Conservation (phyloP, 2,329 filamentous ascomycete genomes). For the Arachnomyces sp. region DNA sequence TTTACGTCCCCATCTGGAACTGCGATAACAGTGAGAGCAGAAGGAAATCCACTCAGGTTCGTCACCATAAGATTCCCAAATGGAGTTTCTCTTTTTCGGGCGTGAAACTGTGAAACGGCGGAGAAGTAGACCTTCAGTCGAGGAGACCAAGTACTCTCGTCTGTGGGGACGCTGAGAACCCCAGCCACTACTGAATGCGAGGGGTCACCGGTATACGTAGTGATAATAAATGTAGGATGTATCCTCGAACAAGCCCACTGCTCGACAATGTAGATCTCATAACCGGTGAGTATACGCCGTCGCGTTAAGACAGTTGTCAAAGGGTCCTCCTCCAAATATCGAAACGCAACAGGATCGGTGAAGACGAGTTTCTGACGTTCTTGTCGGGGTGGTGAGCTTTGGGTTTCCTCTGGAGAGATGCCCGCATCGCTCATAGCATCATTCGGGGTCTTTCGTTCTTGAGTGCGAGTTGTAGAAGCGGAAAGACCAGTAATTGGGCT, state of each 20-base stretch:
- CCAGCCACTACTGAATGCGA: constrained; percentile 70
- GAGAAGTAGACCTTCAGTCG: constrained; percentile 76
- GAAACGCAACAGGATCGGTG: constrained; percentile 58
- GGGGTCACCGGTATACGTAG: constrained; percentile 82
- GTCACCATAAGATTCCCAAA: constrained; percentile 87
- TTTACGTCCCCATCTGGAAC: constrained; percentile 79
- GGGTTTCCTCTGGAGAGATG: constrained; percentile 12
- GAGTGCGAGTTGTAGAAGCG: no score
- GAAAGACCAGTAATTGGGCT: no score
- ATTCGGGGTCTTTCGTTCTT: constrained; percentile 11
- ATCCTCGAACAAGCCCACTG: constrained; percentile 93
- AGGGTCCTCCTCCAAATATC: constrained; percentile 77
- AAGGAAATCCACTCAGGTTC: constrained; percentile 85
- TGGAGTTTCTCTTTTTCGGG: constrained; percentile 69
- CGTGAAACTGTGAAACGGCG: constrained; percentile 76
- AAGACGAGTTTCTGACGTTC: constrained; percentile 54
- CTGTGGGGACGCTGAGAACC: constrained; percentile 70
- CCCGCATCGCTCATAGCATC: constrained; percentile 14
- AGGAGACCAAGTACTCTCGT: constrained; percentile 71
- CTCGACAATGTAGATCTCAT: constrained; percentile 89
- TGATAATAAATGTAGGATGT: constrained; percentile 84
- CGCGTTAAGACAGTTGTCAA: constrained; percentile 67
- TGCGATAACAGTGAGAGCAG: constrained; percentile 80
- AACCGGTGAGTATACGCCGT: constrained; percentile 62
- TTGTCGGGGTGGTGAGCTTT: constrained; percentile 16